Conservation (phyloP, 768 basidiomycete species). For the Zangia roseola region DNA sequence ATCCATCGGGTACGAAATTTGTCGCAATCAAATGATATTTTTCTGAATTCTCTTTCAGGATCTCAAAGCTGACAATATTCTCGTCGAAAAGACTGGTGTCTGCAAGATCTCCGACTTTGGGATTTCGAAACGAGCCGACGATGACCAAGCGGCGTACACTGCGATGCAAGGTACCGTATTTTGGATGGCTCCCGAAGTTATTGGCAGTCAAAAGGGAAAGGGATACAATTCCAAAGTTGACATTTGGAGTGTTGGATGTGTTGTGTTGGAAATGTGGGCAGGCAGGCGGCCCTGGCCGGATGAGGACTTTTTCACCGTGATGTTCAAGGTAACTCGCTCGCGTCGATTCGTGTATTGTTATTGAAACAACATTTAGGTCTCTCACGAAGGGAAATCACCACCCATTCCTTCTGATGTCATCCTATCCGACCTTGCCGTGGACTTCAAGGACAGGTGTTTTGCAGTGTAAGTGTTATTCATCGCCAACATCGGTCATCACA, state of each 20-base stretch:
- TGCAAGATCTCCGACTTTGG: conserved; percentile 99
- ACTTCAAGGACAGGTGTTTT: conserved; percentile 88
- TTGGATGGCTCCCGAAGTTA: conserved; percentile 99
- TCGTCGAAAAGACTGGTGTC: conserved; percentile 86
- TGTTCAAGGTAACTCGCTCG: conserved; percentile 73
- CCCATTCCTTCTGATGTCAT: conserved; percentile 85
- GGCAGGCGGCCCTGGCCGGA: conserved; percentile 94
- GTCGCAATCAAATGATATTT: background rate
- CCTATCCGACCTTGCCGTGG: conserved; percentile 72
- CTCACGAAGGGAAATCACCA: conserved; percentile 79
- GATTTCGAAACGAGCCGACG: conserved; percentile 94
- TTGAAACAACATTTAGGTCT: conserved; percentile 54
- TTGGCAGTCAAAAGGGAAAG: conserved; percentile 74
- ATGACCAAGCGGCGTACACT: conserved; percentile 79
- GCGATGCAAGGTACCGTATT: conserved; percentile 98
- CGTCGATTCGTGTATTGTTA: background rate
- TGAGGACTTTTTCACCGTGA: conserved; percentile 86
- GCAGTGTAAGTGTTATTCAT: conserved; percentile 61
- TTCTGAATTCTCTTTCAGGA: conserved; percentile 51
- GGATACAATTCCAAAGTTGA: conserved; percentile 98
- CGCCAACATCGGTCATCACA: background rate
- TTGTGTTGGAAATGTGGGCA: conserved; percentile 99
- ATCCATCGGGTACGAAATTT: conserved; percentile 72
- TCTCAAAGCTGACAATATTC: conserved; percentile 96
- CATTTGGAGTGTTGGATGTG: conserved; percentile 98